phyloP scores from a whole-genome alignment of 208 protist species.

The Trypanosoma melophagium region DNA sequence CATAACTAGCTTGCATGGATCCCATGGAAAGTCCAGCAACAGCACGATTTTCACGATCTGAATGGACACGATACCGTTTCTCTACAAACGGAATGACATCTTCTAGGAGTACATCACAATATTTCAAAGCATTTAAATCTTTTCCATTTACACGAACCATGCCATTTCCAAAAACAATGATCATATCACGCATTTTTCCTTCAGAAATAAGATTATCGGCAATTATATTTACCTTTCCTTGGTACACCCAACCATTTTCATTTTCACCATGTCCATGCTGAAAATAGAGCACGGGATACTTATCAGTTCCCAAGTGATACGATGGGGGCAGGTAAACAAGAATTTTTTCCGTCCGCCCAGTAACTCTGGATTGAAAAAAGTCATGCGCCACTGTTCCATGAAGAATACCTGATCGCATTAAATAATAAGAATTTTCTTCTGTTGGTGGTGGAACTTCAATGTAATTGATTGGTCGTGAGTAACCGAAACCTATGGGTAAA shows the following conservation, averaged over 20 bases:
- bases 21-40: conserved; percentile 39
- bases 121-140: conserved; percentile 9
- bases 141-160: conserved; percentile 19
- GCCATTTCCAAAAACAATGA: conserved; percentile 32
- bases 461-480: conserved; percentile 27
- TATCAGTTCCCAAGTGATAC: conserved; percentile 21
- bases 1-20: conserved; percentile 29
- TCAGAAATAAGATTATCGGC: conserved; percentile 42
- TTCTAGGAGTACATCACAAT: conserved; percentile 26
- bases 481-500: conserved; percentile 27
- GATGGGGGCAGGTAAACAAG: conserved; percentile 27
- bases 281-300: conserved; percentile 34
- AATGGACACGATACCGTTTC: conserved; percentile 25
- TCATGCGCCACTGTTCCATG: conserved; percentile 32
- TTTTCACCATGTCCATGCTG: conserved; percentile 36
- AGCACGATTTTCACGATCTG: conserved; percentile 28
- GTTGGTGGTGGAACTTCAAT: conserved; percentile 26
- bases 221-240: conserved; percentile 38
- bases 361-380: conserved; percentile 23
- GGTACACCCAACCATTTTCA: conserved; percentile 35
- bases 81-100: conserved; percentile 40
- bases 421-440: neutral
- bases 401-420: conserved; percentile 1
- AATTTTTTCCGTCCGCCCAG: conserved; percentile 18
- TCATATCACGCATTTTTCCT: conserved; percentile 24